phyloP scores from a whole-genome alignment of 2,329 filamentous ascomycete genomes.

The Zasmidium cellare region DNA sequence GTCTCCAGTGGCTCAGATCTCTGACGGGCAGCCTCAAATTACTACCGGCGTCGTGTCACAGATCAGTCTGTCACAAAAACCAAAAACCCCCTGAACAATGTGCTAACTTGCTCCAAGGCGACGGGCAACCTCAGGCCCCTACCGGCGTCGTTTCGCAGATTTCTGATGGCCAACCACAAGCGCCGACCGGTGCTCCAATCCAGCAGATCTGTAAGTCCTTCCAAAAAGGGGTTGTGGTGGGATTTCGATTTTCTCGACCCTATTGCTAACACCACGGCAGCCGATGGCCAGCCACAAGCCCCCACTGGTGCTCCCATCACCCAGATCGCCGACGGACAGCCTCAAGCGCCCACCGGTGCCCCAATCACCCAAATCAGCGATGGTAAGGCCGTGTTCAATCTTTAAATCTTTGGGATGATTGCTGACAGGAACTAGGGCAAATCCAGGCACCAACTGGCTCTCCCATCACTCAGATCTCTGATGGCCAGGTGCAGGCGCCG shows the following conservation, averaged over 20 bases:
- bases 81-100: too few relatives aligned
- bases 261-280: too few relatives aligned
- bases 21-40: too few relatives aligned
- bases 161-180: constrained; percentile 27
- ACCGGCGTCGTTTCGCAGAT: constrained; percentile 27
- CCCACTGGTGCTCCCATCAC: constrained; percentile 22
- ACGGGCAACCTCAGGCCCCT: constrained; percentile 31
- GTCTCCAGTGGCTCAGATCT: too few relatives aligned
- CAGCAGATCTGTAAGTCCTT: too few relatives aligned
- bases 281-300: constrained; percentile 47
- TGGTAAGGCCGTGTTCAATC: constrained; percentile 20
- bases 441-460: constrained; percentile 24
- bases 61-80: too few relatives aligned
- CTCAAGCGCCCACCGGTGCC: constrained; percentile 25
- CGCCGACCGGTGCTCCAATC: constrained; percentile 8
- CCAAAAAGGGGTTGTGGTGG: too few relatives aligned
- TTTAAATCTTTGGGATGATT: too few relatives aligned
- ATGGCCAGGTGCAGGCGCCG: constrained; percentile 26
- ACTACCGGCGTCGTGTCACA: too few relatives aligned
- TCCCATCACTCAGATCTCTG: constrained; percentile 29
- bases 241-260: too few relatives aligned
- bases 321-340: constrained; percentile 39
- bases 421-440: too few relatives aligned
- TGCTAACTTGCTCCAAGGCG: constrained; percentile 1
- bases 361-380: constrained; percentile 30